Base-by-base conservation (phyloP, 2,329 filamentous ascomycete genomes). In the Aspergillus ochraceoroseus region DNA sequence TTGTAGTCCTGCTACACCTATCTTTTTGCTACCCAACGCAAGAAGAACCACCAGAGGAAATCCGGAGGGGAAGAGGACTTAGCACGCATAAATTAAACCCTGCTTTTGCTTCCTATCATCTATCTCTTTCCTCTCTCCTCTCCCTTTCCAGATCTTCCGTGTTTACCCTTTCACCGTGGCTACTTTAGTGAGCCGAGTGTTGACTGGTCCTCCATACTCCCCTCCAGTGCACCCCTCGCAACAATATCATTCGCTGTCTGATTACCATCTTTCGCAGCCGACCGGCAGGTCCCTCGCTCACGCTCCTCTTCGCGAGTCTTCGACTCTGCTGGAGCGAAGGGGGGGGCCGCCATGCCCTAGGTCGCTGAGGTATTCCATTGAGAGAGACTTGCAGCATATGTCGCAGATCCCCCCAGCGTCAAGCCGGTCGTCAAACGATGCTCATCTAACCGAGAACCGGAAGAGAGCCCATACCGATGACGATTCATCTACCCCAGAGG, bases 101-200 rank as follows among this genome's bases (percentile, higher is more conserved):
- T 9, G 20, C 12, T n/a, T 14, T 22, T 33, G 7, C 11, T 33
- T 25, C 15, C 32, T 29, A 18, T 29, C 42, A 25, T 41, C 39
- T 33, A 22, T 32, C 30, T 34, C 14, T 25, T 34, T 26, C 13
- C 13, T 31, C 20, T 23, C 26, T 27, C 36, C 34, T 34, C 7
- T 38, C 23, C 2, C n/a, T 32, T 38, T 39, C 32, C 34, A 20
- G 23, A 36, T 42, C 36, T 39, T 39, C 32, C 35, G 33, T 46
- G 13, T 29, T 27, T 35, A 31, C 35, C 26, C 46, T 33, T 51
- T 55, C 63, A 66, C 46, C 59, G 61, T 67, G 65, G 65, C 65
- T 61, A 62, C 62, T 47, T 55, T 67, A 43, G 63, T 59, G 46
- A 58, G 63, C 50, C 61, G 54, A 52, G 58, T 61, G 48, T 59